Conservation (phyloP, 2,329 filamentous ascomycete genomes). For the Trichoderma lentiforme region DNA sequence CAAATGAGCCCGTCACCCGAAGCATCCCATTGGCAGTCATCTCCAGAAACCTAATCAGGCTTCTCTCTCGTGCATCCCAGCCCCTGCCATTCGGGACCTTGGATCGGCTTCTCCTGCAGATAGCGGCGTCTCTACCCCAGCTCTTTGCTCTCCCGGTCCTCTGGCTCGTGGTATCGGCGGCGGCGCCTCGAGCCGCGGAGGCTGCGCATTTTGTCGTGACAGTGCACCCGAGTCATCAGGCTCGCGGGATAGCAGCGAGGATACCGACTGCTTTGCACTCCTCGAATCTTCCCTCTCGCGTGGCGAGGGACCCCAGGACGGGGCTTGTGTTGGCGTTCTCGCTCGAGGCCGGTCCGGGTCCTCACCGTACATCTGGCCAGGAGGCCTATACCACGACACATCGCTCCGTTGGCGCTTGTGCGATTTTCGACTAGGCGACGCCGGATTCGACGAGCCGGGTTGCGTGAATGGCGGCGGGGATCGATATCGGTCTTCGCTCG, state of each 20-base stretch:
- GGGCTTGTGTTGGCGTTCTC: slow-evolving; percentile 21
- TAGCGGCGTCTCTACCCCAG: background rate
- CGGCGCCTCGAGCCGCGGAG: slow-evolving; percentile 14
- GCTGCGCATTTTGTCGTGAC: slow-evolving; percentile 6
- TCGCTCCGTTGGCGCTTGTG: slow-evolving; percentile 39
- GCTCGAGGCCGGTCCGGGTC: slow-evolving; percentile 23
- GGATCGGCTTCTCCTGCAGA: slow-evolving; percentile 10
- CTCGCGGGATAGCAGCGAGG: slow-evolving; percentile 31
- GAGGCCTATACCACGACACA: slow-evolving; percentile 34
- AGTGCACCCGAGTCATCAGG: slow-evolving; percentile 1
- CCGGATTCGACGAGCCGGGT: slow-evolving; percentile 26
- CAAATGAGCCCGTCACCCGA: slow-evolving; percentile 5
- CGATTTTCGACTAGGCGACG: slow-evolving; percentile 27
- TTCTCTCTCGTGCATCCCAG: slow-evolving; percentile 8
- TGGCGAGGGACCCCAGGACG: slow-evolving; percentile 20
- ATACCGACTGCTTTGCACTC: slow-evolving; percentile 33
- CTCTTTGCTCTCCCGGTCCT: slow-evolving; percentile 3
- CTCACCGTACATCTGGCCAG: slow-evolving; percentile 24
- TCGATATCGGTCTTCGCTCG: slow-evolving; percentile 31
- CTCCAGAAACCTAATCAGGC: background rate
- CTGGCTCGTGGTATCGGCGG: slow-evolving; percentile 5
- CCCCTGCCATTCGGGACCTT: slow-evolving; percentile 11
- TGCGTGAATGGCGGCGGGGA: slow-evolving; percentile 34
- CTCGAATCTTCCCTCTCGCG: slow-evolving; percentile 31
- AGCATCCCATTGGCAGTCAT: background rate